Conservation (phyloP, 2,329 filamentous ascomycete genomes). For the Hymenoscyphus scutula region DNA sequence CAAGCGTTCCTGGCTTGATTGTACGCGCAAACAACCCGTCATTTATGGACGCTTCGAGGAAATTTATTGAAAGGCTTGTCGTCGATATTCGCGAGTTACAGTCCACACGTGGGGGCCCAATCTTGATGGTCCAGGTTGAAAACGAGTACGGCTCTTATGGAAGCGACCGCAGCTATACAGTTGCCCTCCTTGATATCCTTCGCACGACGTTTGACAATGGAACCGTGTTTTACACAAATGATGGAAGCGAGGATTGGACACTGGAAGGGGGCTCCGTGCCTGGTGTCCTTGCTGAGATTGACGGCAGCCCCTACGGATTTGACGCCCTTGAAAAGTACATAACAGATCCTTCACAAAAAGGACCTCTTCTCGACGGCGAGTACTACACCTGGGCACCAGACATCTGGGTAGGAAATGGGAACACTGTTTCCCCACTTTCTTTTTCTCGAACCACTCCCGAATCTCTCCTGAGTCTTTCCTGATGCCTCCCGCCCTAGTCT, state of each 20-base stretch:
- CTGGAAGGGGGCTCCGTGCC: constrained; percentile 44
- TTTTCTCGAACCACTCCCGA: no score
- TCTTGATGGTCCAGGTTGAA: constrained; percentile 50
- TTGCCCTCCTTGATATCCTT: constrained; percentile 43
- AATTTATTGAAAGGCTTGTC: constrained; percentile 44
- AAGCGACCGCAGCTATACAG: constrained; percentile 44
- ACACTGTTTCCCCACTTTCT: no score
- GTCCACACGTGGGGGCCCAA: constrained; percentile 45
- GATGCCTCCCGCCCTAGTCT: no score
- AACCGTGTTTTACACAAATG: constrained; percentile 48
- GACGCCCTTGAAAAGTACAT: constrained; percentile 43
- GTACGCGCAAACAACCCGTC: constrained; percentile 42
- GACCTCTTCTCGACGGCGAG: constrained; percentile 48
- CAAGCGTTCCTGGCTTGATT: constrained; percentile 41
- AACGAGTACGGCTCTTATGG: constrained; percentile 53
- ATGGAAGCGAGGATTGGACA: constrained; percentile 45
- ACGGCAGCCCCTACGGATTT: constrained; percentile 46
- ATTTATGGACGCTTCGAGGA: constrained; percentile 44
- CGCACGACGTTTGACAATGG: constrained; percentile 39
- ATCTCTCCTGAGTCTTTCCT: no score
- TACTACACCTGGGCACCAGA: constrained; percentile 48
- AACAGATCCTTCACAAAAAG: constrained; percentile 42
- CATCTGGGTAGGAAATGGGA: no score
- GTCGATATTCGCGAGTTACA: constrained; percentile 45
- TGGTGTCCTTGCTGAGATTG: constrained; percentile 45